Percentiles rank a stretch among this genome's conserved stretches.
Conservation (phyloP, 73 alveolate species). For the Uronychia setigera region DNA sequence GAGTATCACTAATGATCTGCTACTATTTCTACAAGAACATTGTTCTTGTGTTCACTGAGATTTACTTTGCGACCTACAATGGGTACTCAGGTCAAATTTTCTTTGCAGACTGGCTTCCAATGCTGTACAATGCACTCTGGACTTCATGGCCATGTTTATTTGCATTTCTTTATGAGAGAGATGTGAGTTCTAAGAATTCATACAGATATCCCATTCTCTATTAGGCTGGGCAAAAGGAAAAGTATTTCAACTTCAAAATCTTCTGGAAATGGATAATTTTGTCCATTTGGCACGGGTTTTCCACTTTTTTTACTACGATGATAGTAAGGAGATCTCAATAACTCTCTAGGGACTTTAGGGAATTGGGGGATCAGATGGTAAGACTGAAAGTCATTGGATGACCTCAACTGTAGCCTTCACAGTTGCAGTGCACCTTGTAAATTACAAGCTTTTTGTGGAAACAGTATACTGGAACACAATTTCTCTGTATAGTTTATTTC, state of each 20-base stretch:
- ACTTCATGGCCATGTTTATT: slow-evolving; percentile 88
- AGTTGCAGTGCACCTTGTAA: slow-evolving; percentile 83
- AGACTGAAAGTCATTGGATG: slow-evolving; percentile 73
- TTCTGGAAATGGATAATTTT: slow-evolving; percentile 89
- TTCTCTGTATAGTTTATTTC: slow-evolving; percentile 53
- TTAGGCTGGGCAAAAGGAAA: slow-evolving; percentile 84
- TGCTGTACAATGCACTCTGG: slow-evolving; percentile 82
- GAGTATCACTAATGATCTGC: slow-evolving; percentile 70
- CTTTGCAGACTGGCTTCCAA: slow-evolving; percentile 90
- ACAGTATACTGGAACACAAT: slow-evolving; percentile 76
- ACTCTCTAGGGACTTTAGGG: slow-evolving; percentile 48
- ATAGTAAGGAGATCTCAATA: slow-evolving; percentile 21
- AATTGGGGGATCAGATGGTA: slow-evolving; percentile 57
- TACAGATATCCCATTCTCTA: slow-evolving; percentile 79
- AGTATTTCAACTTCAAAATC: slow-evolving; percentile 68
- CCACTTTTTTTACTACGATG: slow-evolving; percentile 70
- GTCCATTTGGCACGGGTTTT: slow-evolving; percentile 84
- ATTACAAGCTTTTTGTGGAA: slow-evolving; percentile 77
- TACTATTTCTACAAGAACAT: slow-evolving; percentile 80
- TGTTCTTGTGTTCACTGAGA: slow-evolving; percentile 72
- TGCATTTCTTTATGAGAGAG: slow-evolving; percentile 79
- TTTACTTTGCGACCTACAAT: slow-evolving; percentile 78
- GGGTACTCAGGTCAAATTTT: slow-evolving; percentile 88
- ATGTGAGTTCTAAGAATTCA: slow-evolving; percentile 72
- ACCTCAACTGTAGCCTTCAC: slow-evolving; percentile 81